phyloP scores from a whole-genome alignment of 2,329 filamentous ascomycete genomes.

The Colletotrichum liriopes region DNA sequence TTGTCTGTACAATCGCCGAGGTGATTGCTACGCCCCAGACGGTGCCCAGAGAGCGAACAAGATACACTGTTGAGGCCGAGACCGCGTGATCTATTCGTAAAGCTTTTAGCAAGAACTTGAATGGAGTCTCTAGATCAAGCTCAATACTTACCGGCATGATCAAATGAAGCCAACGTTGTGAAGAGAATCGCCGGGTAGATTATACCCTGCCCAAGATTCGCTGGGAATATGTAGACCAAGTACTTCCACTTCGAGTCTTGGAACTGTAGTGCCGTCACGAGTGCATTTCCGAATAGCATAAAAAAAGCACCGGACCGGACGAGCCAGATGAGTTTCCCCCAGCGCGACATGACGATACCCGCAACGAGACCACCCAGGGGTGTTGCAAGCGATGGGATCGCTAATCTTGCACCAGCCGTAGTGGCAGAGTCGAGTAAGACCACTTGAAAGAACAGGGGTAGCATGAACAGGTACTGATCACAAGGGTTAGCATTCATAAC shows the following conservation, averaged over 20 bases:
- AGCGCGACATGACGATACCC: constrained; percentile 72
- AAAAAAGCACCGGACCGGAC: constrained; percentile 66
- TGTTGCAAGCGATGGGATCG: constrained; percentile 73
- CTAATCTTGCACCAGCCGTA: constrained; percentile 74
- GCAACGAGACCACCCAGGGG: constrained; percentile 71
- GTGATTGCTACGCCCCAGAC: constrained; percentile 77
- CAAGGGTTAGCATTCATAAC: background rate
- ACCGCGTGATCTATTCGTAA: constrained; percentile 70
- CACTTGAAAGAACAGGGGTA: constrained; percentile 80
- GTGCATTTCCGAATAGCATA: constrained; percentile 68
- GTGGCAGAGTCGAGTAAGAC: constrained; percentile 76
- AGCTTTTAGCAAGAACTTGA: background rate
- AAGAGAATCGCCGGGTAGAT: constrained; percentile 73
- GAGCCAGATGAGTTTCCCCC: constrained; percentile 66
- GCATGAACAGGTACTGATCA: constrained; percentile 74
- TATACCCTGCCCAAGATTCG: constrained; percentile 73
- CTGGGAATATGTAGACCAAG: constrained; percentile 70
- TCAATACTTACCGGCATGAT: constrained; percentile 67
- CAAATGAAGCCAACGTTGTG: constrained; percentile 74
- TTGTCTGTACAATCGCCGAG: constrained; percentile 75
- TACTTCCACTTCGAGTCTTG: constrained; percentile 69
- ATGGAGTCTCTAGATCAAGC: background rate
- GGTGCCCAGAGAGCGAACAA: constrained; percentile 74
- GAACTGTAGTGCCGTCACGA: constrained; percentile 66
- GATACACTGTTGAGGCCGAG: constrained; percentile 74